These are phyloP conservation scores for Croton setiger DNA, from an alignment of 441 rosid species.

Conservation along the genomic window DNA sequence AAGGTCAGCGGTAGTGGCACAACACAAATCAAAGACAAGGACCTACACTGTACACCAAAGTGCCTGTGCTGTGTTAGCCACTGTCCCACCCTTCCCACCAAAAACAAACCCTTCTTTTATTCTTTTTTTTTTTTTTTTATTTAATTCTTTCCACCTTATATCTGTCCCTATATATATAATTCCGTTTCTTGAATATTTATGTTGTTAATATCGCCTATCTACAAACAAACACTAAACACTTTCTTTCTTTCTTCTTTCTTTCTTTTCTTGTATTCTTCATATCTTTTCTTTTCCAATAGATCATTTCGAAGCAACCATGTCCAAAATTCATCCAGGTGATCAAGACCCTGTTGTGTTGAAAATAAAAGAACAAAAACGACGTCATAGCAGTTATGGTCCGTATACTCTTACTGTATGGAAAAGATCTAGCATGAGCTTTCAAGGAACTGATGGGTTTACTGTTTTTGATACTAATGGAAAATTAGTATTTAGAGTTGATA, in stretches of 20 bases:
- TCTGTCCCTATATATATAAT: not conserved
- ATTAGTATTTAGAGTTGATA: constrained; percentile 46
- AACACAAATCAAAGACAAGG: constrained; percentile 16
- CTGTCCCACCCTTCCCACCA: constrained; percentile 4
- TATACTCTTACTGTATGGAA: constrained; percentile 45
- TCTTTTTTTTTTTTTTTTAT: too few species aligned
- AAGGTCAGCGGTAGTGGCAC: constrained; percentile 17
- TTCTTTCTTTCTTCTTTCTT: not conserved
- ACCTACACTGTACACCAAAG: constrained; percentile 13
- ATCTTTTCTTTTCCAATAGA: not conserved
- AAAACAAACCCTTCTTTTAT: constrained; percentile 1
- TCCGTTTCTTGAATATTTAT: not conserved
- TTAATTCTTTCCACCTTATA: not conserved
- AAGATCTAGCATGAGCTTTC: constrained; percentile 58
- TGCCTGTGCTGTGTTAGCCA: constrained; percentile 20
- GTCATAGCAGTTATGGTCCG: not conserved
- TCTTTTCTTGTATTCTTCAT: not conserved
- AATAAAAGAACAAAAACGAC: not conserved
- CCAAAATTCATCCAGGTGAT: constrained; percentile 35
- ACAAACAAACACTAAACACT: not conserved
- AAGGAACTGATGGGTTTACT: constrained; percentile 56
- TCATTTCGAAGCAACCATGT: constrained; percentile 27
- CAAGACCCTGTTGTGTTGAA: not conserved
- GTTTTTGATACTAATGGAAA: constrained; percentile 40
- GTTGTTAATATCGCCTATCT: not conserved